A percentile compares a stretch with the other conserved stretches of the same genome.
Conservation (phyloP, 2,329 filamentous ascomycete species). For the Teratosphaeria nubilosa region DNA sequence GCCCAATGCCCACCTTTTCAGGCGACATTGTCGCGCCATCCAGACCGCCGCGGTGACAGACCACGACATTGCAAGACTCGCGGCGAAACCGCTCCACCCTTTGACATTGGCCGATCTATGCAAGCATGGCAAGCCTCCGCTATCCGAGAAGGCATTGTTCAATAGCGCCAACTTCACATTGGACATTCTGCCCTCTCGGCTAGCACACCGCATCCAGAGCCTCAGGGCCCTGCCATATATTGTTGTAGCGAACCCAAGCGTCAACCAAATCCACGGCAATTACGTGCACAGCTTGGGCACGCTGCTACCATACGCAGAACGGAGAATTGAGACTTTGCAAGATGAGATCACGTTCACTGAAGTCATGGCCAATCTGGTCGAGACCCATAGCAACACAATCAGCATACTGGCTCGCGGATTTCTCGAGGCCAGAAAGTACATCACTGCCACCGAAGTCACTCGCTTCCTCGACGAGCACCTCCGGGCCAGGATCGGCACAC, state of each 20-base stretch:
- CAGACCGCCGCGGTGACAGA: conserved; percentile 44
- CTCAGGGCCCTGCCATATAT: conserved; percentile 92
- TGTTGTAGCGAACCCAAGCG: conserved; percentile 94
- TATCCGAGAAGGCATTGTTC: conserved; percentile 69
- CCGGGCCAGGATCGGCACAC: conserved; percentile 83
- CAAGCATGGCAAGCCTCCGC: conserved; percentile 76
- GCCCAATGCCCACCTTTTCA: conserved; percentile 8
- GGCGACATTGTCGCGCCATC: conserved; percentile 7
- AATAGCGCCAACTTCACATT: conserved; percentile 93
- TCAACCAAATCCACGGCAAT: conserved; percentile 89
- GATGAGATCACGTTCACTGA: conserved; percentile 89
- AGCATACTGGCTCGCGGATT: conserved; percentile 86
- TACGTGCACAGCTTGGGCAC: conserved; percentile 90
- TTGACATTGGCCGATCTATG: conserved; percentile 82
- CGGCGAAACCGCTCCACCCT: conserved; percentile 66
- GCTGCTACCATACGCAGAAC: conserved; percentile 71
- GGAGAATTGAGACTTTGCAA: conserved; percentile 63
- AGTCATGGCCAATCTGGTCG: conserved; percentile 87
- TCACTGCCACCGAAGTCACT: conserved; percentile 72
- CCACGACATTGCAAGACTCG: conserved; percentile 68
- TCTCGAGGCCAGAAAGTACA: conserved; percentile 85
- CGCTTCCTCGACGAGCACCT: conserved; percentile 88
- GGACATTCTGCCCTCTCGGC: conserved; percentile 77
- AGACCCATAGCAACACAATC: conserved; percentile 90
- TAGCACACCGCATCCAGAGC: conserved; percentile 88